Evolutionary conservation across 225 moss, liverwort and hornwort species (phyloP), one percentile per base, ranked within the genome.

Genomic region (Physcomitrium patens): DNA sequence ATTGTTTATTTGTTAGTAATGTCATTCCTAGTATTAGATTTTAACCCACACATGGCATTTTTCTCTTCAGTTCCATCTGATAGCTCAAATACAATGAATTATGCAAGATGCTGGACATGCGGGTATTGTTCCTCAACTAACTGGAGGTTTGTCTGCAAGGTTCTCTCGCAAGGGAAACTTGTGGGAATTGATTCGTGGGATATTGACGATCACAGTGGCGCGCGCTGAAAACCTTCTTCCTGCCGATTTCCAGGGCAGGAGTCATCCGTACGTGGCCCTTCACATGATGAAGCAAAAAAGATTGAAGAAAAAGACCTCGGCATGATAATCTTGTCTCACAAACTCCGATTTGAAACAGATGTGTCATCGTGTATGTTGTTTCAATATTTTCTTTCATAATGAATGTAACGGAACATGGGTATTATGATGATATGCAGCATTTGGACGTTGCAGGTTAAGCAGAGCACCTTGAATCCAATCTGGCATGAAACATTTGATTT

Each of bases 181-280:
- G 88, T 92, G 94, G 94, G 95, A 92, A 73, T 70, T 88, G 79
- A 77, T 91, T 49, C 86, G 86, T 20, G 97, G 95, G 49, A 73
- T 87, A n/a, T 79, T 95, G 45, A 79, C 86, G 5, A 81, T 95
- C 55, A 95, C 89, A 12, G 91, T 93, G 71, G 62, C 90, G 80
- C 82, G 88, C 60, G 95, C 91, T 59, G 99, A 86, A 70, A 81
- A 91, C 71, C 87, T 99, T 55, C 71, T 89, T 23, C 78, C 87
- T 60, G 76, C 83, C 17, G 92, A 95, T 77, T 77, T 76, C 27
- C 85, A 82, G 81, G 93, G 93, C 27, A 84, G 79, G 73, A 92
- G 91, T 80, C 90, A 99, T 63, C 91, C 99, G 1, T 95, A 89
- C 67, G 91, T 92, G 76, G 86, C 79, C 37, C 71, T 95, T 44